Evolutionary conservation across 1,139 yeast genomes (phyloP), one percentile per base, ranked within the genome.

Genomic region (Scheffersomyces insectosa): DNA sequence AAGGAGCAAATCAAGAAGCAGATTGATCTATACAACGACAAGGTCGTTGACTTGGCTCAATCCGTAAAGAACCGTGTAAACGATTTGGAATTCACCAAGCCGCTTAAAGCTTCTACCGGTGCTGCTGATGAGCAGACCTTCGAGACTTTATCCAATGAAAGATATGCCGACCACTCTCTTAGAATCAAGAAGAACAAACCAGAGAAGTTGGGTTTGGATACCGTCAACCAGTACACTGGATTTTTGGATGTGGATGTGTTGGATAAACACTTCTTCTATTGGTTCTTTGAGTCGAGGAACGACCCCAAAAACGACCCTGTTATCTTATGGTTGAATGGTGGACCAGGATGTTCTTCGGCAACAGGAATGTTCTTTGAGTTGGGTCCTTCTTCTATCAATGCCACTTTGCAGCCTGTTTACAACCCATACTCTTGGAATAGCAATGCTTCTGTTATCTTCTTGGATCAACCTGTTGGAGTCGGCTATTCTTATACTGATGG

Each of bases 401-500:
- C 62, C 32, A 61, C 60, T 23, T 55, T 68, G 42, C 65, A 71
- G 55, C 76, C 77, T 30, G 59, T 61, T 32, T 57, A 55, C 50
- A 72, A 72, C 54, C 77, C 76, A 14, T 51, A 65, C 54, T 57
- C 73, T 31, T 72, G 78, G 78, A 72, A 72, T 51, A 60, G 56
- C 48, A 72, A 72, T 52, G 77, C 78, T 25, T 65, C 75, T 7
- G 74, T 72, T 38, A 71, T 72, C 42, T 72, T 67, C 57, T 68
- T 72, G 55, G 78, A 72, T 52, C 77, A 72, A 51, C 78, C 78
- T n/a, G 71, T 72, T 32, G 68, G 69, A 46, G 77, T 70, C 33
- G 62, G 61, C n/a, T 50, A 48, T 60, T 85, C 93, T 2, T 83
- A 83, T 59, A 77, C 86, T 31, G 75, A 74, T 13, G 38, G 40